Percentiles rank a stretch among this genome's conserved stretches.
phyloP scores from a whole-genome alignment of 768 basidiomycete genomes.

The Clavaria fumosa region DNA sequence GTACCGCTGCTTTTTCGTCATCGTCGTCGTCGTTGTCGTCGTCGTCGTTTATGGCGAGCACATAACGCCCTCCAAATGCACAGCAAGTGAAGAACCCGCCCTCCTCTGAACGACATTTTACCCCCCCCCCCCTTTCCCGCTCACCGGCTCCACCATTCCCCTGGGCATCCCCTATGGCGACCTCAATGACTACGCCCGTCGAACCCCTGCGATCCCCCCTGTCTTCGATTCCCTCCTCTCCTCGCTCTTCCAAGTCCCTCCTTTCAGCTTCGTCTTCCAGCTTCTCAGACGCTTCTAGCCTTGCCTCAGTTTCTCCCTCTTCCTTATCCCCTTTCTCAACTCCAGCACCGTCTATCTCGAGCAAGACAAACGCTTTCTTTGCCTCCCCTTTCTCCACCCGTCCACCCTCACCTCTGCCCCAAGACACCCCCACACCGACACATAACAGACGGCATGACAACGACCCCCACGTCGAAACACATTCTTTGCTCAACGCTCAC shows the following conservation, averaged over 20 bases:
- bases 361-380: conserved; percentile 3
- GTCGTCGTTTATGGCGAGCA: no score
- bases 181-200: no score
- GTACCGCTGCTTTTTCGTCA: no score
- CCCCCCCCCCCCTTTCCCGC: no score
- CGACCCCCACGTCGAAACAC: conserved; percentile 1
- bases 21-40: no score
- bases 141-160: no score
- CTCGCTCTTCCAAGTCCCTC: background rate
- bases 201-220: no score
- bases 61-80: no score
- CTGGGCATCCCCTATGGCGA: no score
- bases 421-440: background rate
- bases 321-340: background rate
- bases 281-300: conserved; percentile 2
- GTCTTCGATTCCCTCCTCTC: background rate
- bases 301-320: background rate
- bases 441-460: background rate
- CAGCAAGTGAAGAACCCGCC: no score
- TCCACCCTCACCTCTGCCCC: conserved; percentile 3
- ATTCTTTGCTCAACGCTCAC: background rate
- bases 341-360: background rate
- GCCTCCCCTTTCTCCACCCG: conserved; percentile 3
- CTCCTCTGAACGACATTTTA: no score
- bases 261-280: conserved; percentile 1